These are phyloP conservation scores for Ogataea pignaliae DNA, from an alignment of 805 yeast species.

Conservation along the genomic window DNA sequence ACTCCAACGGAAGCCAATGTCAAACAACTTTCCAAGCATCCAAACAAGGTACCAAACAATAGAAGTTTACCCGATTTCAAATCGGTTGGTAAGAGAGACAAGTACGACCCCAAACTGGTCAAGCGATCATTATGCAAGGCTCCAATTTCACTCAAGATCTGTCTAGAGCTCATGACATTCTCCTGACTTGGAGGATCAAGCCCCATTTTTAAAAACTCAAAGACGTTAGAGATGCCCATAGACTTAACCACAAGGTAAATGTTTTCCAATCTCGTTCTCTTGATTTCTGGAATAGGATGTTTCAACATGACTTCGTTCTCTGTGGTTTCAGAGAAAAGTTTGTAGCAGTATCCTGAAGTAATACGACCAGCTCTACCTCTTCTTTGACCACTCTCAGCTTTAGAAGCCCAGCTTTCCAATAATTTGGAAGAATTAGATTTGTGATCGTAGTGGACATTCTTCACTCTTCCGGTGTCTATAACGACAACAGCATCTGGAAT, in stretches of 20 bases:
- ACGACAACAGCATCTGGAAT: conserved; percentile 94
- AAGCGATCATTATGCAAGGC: conserved; percentile 51
- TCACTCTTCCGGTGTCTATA: conserved; percentile 82
- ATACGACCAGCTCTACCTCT: conserved; percentile 99
- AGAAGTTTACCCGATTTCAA: conserved; percentile 79
- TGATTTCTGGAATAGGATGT: conserved; percentile 86
- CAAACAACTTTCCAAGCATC: conserved; percentile 72
- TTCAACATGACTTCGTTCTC: conserved; percentile 53
- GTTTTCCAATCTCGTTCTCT: conserved; percentile 77
- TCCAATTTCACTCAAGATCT: conserved; percentile 63
- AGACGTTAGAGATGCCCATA: conserved; percentile 77
- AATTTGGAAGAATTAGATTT: conserved; percentile 63
- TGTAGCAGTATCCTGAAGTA: conserved; percentile 74
- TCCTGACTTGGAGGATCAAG: conserved; percentile 71
- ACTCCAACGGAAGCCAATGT: conserved; percentile 76
- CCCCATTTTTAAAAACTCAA: conserved; percentile 64
- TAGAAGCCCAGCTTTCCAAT: conserved; percentile 81
- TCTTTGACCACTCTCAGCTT: conserved; percentile 85
- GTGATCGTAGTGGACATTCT: conserved; percentile 68
- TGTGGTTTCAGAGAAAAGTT: conserved; percentile 64
- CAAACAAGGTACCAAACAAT: conserved; percentile 76
- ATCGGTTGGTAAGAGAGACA: conserved; percentile 83
- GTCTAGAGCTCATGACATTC: conserved; percentile 48
- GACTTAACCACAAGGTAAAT: conserved; percentile 80
- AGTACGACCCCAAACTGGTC: conserved; percentile 74